Conservation (phyloP, 768 basidiomycete genomes). For the Chlorophyllum brunneum region DNA sequence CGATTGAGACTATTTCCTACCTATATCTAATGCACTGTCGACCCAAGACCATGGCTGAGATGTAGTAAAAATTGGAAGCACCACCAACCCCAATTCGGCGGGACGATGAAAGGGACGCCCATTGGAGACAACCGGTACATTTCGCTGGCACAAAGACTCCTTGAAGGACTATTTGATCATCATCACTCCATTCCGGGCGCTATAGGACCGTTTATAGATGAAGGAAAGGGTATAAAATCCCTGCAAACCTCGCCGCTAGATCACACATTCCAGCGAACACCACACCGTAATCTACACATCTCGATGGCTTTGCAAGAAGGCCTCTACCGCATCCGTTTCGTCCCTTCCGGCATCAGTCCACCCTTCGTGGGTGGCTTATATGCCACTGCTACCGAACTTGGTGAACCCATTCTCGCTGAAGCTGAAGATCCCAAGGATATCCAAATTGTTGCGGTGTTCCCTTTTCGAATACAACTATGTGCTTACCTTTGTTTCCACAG, state of each 20-base stretch:
- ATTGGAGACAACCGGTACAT: too few species aligned
- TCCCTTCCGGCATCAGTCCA: neutral
- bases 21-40: too few species aligned
- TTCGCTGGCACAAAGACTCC: too few species aligned
- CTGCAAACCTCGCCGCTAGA: neutral
- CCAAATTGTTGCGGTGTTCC: neutral
- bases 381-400: neutral
- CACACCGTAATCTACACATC: too few species aligned
- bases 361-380: slow-evolving; percentile 1
- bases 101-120: too few species aligned
- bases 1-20: too few species aligned
- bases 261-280: neutral
- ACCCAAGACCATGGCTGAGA: too few species aligned
- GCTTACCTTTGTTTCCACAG: neutral
- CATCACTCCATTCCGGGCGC: too few species aligned
- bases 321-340: neutral
- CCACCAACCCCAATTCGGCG: too few species aligned
- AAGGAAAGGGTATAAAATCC: neutral
- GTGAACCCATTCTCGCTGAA: neutral
- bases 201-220: neutral
- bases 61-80: too few species aligned
- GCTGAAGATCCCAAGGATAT: too few species aligned
- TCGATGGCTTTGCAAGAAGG: slow-evolving; percentile 5
- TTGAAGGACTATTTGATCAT: too few species aligned
- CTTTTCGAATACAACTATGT: neutral